Conservation (phyloP, 2,329 filamentous ascomycete species). For the Orbilia brochopaga region DNA sequence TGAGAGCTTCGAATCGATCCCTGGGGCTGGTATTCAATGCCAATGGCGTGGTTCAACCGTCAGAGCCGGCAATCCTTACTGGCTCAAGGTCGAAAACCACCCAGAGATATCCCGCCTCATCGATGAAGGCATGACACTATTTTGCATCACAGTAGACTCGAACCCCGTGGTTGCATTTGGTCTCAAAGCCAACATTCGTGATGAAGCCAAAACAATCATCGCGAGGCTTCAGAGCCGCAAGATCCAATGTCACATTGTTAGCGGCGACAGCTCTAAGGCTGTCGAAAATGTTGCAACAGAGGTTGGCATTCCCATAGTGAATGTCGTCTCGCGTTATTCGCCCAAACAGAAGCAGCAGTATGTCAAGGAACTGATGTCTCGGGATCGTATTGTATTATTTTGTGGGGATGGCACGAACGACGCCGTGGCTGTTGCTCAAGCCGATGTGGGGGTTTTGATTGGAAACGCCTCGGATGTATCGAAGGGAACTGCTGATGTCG, state of each 20-base stretch:
- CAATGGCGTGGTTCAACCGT: constrained; percentile 13
- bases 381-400: constrained; percentile 66
- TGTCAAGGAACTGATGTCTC: constrained; percentile 58
- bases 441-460: constrained; percentile 74
- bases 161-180: constrained; percentile 62
- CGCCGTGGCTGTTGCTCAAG: constrained; percentile 72
- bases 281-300: constrained; percentile 61
- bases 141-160: constrained; percentile 61
- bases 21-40: constrained; percentile 56
- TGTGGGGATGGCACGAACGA: constrained; percentile 82
- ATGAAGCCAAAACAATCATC: constrained; percentile 61
- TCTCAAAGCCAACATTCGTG: constrained; percentile 61
- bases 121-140: constrained; percentile 56
- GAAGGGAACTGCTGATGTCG: constrained; percentile 70
- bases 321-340: constrained; percentile 61
- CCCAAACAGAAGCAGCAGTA: constrained; percentile 66
- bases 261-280: constrained; percentile 64
- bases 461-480: constrained; percentile 70
- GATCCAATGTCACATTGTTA: constrained; percentile 65
- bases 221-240: constrained; percentile 60
- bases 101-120: constrained; percentile 11
- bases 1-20: constrained; percentile 57
- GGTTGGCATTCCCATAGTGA: constrained; percentile 58
- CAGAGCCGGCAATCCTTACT: constrained; percentile 41
- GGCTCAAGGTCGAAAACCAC: constrained; percentile 25